A percentile compares a stretch with the other conserved stretches of the same genome.
Evolutionary conservation across 208 protist genomes (phyloP).

Genomic region (Histomonas meleagridis): DNA sequence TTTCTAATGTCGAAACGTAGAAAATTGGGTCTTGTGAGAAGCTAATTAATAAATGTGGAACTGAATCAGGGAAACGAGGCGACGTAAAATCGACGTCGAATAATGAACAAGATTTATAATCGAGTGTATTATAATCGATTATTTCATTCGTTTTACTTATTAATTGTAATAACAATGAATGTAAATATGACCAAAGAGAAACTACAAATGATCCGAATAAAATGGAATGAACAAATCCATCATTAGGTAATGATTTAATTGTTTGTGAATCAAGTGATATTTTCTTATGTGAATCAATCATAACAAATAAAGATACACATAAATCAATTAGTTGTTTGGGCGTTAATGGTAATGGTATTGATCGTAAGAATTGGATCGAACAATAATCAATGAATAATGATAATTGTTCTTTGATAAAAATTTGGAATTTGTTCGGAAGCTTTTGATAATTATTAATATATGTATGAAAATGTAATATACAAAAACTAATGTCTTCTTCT

Average conservation of each 20-base stretch:
- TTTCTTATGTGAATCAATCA: background rate
- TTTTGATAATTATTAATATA: background rate
- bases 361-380: background rate
- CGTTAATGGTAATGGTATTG: background rate
- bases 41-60: background rate
- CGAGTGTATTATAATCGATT: background rate
- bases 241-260: background rate
- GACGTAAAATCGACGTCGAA: background rate
- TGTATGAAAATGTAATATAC: background rate
- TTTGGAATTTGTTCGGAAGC: background rate
- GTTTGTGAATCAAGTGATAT: background rate
- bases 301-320: background rate
- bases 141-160: background rate
- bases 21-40: background rate
- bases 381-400: conserved; percentile 23
- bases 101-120: background rate
- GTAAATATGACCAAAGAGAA: background rate
- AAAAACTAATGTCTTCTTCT: background rate
- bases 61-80: background rate
- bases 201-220: background rate
- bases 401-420: background rate
- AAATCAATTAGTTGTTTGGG: background rate
- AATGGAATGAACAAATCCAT: background rate
- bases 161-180: background rate
- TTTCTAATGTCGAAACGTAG: background rate